Evolutionary conservation across 75 land plant genomes (phyloP).

Genomic region (Adiantum capillusveneris): DNA sequence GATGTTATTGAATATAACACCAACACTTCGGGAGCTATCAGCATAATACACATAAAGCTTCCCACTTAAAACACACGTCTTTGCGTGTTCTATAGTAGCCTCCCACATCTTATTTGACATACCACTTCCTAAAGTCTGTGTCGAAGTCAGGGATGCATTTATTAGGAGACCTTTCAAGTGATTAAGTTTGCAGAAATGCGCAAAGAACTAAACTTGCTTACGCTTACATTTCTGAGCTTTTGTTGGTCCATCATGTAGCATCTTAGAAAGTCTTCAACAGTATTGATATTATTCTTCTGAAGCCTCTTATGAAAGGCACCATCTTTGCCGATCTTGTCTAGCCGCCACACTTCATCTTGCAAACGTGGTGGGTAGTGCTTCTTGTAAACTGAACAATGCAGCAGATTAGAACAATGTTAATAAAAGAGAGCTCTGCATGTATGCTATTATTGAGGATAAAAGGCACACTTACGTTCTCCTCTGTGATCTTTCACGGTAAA

Average conservation of each 20-base stretch:
- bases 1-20: slow-evolving; percentile 82
- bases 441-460: no score
- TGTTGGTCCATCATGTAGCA: slow-evolving; percentile 63
- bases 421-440: not conserved
- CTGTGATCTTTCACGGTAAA: slow-evolving; percentile 97
- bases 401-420: not conserved
- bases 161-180: no score
- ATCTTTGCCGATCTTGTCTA: slow-evolving; percentile 97
- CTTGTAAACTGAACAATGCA: slow-evolving; percentile 65
- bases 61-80: slow-evolving; percentile 86
- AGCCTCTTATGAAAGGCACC: slow-evolving; percentile 92
- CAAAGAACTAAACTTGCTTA: no score
- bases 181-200: no score
- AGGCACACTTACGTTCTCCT: slow-evolving; percentile 89
- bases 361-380: slow-evolving; percentile 93
- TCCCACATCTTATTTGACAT: slow-evolving; percentile 99
- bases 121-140: slow-evolving; percentile 85
- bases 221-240: slow-evolving; percentile 66
- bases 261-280: slow-evolving; percentile 84
- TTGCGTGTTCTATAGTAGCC: slow-evolving; percentile 81
- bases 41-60: slow-evolving; percentile 75
- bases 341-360: slow-evolving; percentile 89
- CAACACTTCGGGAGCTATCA: slow-evolving; percentile 60
- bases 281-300: slow-evolving; percentile 38
- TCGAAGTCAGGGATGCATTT: not conserved